phyloP scores from a whole-genome alignment of 2,329 filamentous ascomycete genomes.

The Sarocladium oryzae region DNA sequence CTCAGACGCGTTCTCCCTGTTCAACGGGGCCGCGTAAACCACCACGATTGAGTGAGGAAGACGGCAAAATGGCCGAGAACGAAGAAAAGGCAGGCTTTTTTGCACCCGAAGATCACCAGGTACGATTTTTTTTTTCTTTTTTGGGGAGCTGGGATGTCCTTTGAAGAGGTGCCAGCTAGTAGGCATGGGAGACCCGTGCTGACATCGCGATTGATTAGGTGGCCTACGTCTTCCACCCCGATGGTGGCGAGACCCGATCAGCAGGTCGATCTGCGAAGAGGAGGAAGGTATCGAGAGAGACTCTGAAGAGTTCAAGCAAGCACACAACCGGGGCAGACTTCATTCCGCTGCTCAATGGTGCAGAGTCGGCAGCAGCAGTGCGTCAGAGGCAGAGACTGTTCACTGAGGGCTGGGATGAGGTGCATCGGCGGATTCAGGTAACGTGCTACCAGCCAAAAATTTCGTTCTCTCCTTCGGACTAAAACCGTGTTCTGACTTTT shows the following conservation, averaged over 20 bases:
- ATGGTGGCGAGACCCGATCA: constrained; percentile 27
- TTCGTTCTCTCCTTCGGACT: no score
- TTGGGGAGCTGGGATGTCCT: not conserved
- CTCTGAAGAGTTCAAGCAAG: constrained; percentile 11
- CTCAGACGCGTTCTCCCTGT: constrained; percentile 5
- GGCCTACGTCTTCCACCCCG: constrained; percentile 56
- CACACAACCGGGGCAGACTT: constrained; percentile 29
- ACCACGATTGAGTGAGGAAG: not conserved
- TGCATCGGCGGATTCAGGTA: constrained; percentile 56
- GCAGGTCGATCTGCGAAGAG: constrained; percentile 48
- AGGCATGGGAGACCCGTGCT: not conserved
- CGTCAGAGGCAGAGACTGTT: constrained; percentile 53
- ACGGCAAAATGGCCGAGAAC: constrained; percentile 4
- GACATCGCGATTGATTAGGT: constrained; percentile 33
- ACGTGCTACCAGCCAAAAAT: constrained; percentile 10
- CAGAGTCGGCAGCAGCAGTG: constrained; percentile 43
- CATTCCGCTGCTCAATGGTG: constrained; percentile 46
- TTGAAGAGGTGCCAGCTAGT: not conserved
- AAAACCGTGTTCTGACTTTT: not conserved
- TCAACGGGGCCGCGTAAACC: constrained; percentile 2
- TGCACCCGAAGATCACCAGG: constrained; percentile 40
- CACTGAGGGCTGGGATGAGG: constrained; percentile 54
- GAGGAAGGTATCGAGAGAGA: constrained; percentile 43
- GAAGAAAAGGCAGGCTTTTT: constrained; percentile 16
- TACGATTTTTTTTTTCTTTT: constrained; percentile 14